A percentile compares a stretch with the other conserved stretches of the same genome.
phyloP scores from a whole-genome alignment of 345 rosid species.

The Lepidium africanum region DNA sequence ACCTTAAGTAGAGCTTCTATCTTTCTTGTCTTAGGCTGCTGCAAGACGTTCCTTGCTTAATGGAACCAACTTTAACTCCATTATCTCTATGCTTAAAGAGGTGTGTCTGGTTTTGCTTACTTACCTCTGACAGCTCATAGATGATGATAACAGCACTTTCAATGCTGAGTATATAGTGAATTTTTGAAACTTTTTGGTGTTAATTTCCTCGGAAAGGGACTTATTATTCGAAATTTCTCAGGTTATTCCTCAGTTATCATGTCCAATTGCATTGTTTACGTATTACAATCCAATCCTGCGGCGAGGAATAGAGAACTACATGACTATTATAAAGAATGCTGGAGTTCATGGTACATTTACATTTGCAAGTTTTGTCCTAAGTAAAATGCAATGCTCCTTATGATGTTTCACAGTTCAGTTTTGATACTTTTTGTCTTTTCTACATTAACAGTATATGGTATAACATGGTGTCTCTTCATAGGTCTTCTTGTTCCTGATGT shows the following conservation, averaged over 20 bases:
- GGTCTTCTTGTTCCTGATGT: slow-evolving; percentile 97
- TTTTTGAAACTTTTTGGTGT: neutral
- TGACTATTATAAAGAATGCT: slow-evolving; percentile 49
- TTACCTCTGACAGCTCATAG: neutral
- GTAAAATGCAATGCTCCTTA: neutral
- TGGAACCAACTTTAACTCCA: slow-evolving; percentile 66
- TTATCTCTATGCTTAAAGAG: slow-evolving; percentile 69
- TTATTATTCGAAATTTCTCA: slow-evolving; percentile 9
- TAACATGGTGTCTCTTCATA: slow-evolving; percentile 12
- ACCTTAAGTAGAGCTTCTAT: neutral
- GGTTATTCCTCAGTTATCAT: slow-evolving; percentile 76
- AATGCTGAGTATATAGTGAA: neutral
- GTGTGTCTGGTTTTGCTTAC: slow-evolving; percentile 28
- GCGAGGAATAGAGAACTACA: slow-evolving; percentile 63
- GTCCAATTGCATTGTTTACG: slow-evolving; percentile 76
- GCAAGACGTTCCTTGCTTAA: slow-evolving; percentile 73
- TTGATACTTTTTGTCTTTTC: neutral
- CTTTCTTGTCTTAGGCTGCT: slow-evolving; percentile 59
- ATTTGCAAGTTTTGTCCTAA: neutral
- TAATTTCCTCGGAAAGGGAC: neutral
- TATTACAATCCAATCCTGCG: slow-evolving; percentile 83
- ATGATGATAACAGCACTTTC: neutral
- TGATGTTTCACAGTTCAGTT: slow-evolving; percentile 3
- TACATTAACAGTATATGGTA: neutral
- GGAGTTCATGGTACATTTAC: slow-evolving; percentile 60